Evolutionary conservation across 1,284 basidiomycete species (phyloP), one percentile per base, ranked within the genome.

Genomic region (Meira miltonrushii): DNA sequence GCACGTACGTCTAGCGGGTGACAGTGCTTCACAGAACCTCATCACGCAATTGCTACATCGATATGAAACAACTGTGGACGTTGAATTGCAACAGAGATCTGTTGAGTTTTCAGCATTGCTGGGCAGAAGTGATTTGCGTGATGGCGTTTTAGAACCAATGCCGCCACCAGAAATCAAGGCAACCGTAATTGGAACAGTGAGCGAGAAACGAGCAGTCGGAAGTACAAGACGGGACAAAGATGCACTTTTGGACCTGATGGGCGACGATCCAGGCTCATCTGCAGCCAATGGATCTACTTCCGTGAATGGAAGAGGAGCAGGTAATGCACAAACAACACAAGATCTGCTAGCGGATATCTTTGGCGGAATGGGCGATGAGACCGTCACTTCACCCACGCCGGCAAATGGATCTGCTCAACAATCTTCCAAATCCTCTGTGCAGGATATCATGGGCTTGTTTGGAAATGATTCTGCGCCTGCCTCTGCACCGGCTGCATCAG

Each of bases 111-210:
- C 88, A 0, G 89, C 85, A 70, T 78, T 98, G 65, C 88, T 92
- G 73, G 83, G 82, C 39, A 79, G 79, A 19, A 88, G 91, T 44
- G 69, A 77, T 21, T 82, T 93, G 38, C 84, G 87, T 58, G 84
- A 85, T n/a, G 95, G 92, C 48, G 92, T 99, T 0, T 80, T 98
- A 60, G 95, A 98, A 81, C 85, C 92, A 58, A 99, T 99, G 95
- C 95, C 95, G 7, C 89, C 92, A 5, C 95, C 95, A 1, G 94
- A 98, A 79, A 81, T 98, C 71, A 93, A 60, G 59, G 64, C 60
- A 60, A 75, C 73, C 10, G 66, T 74, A 37, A 52, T 75, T 49
- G 71, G 71, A 33, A 72, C 72, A 6, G 67, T 73, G 25, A 74
- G 68, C 57, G 73, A 76, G 55, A 65, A 66, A 21, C 71, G 71